Percentiles rank a stretch among this genome's conserved stretches.
Conservation (phyloP, 1,139 yeast species). For the Kurtzmaniella quercitrusa region DNA sequence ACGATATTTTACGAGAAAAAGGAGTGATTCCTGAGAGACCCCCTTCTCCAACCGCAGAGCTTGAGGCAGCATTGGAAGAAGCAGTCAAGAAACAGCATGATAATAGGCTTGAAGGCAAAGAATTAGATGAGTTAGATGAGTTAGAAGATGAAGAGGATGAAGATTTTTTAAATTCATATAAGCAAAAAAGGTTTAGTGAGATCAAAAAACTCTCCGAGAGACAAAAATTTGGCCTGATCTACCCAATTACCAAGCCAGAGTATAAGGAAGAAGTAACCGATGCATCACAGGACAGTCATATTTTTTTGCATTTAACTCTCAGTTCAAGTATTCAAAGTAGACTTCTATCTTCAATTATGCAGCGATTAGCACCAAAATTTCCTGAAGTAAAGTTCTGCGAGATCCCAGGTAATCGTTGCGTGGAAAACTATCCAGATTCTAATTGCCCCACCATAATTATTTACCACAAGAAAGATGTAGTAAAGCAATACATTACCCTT, state of each 20-base stretch:
- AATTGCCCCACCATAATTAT: constrained; percentile 89
- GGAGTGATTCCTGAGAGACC: constrained; percentile 92
- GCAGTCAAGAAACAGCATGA: constrained; percentile 75
- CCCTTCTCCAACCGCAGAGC: constrained; percentile 80
- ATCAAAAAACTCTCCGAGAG: constrained; percentile 55
- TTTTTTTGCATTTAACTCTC: constrained; percentile 73
- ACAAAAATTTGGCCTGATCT: constrained; percentile 72
- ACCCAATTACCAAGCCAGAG: constrained; percentile 79
- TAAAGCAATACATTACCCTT: constrained; percentile 75
- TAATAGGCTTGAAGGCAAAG: constrained; percentile 68
- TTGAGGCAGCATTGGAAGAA: constrained; percentile 84
- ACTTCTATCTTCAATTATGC: constrained; percentile 54
- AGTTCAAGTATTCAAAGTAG: constrained; percentile 72
- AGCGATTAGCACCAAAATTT: constrained; percentile 50
- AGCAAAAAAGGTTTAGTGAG: constrained; percentile 72
- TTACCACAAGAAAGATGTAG: constrained; percentile 70
- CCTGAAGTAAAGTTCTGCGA: constrained; percentile 90
- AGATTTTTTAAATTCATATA: constrained; percentile 67
- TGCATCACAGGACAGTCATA: constrained; percentile 59
- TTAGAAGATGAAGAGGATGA: constrained; percentile 79
- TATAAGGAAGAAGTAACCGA: constrained; percentile 82
- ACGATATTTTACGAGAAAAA: constrained; percentile 82
- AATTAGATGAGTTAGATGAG: constrained; percentile 75
- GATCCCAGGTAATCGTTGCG: constrained; percentile 82
- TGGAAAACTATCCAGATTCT: constrained; percentile 83